Conservation (phyloP, 371 early-diverging fungal genomes). For the Mortierella sp. region DNA sequence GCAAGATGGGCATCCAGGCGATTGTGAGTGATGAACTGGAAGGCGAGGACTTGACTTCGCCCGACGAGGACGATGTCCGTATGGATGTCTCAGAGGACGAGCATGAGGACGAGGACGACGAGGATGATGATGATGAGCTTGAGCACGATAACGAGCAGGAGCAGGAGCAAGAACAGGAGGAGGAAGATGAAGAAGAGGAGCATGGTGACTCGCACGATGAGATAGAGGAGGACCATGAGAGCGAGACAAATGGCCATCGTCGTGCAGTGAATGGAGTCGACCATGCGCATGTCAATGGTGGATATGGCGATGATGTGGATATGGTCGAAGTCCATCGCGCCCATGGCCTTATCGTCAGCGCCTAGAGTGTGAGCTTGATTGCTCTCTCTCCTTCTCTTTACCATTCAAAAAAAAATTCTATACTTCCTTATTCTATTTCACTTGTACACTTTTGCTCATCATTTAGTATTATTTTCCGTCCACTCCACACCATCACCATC, state of each 20-base stretch:
- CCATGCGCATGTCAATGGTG: constrained; percentile 14
- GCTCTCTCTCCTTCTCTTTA: neutral
- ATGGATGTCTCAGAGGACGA: constrained; percentile 34
- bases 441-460: constrained; percentile 1
- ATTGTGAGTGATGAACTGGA: constrained; percentile 31
- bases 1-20: constrained; percentile 32
- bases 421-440: neutral
- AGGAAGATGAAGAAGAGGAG: constrained; percentile 20
- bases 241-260: constrained; percentile 6
- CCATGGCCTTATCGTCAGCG: constrained; percentile 16
- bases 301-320: constrained; percentile 26
- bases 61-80: constrained; percentile 36
- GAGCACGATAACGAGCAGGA: neutral
- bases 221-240: constrained; percentile 8
- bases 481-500: neutral
- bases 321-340: constrained; percentile 25
- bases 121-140: neutral
- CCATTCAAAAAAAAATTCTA: neutral
- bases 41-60: constrained; percentile 24
- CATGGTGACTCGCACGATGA: constrained; percentile 16
- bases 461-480: neutral
- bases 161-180: neutral
- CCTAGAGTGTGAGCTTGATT: neutral
- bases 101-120: constrained; percentile 8
- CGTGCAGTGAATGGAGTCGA: neutral